Percentiles rank a stretch among this genome's conserved stretches.
These are phyloP conservation scores for Geotrichum europaeum DNA, from an alignment of 1,139 yeast species.

Conservation along the genomic window DNA sequence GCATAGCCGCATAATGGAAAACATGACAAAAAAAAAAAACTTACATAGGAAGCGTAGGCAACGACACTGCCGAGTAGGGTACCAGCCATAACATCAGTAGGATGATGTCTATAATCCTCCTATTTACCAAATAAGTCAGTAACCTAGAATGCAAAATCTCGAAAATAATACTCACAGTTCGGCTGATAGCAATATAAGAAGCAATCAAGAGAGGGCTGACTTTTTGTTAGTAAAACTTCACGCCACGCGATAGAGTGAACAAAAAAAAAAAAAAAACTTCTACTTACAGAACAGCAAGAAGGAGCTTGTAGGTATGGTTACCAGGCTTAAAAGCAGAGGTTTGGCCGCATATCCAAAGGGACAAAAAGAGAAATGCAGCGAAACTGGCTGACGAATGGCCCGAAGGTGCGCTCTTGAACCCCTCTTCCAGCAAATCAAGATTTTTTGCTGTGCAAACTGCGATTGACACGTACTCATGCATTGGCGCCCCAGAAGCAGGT, in stretches of 20 bases:
- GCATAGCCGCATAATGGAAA: neutral
- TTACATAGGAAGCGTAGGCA: constrained; percentile 44
- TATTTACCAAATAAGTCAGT: constrained; percentile 1
- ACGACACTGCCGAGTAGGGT: constrained; percentile 44
- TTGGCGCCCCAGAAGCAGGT: constrained; percentile 40
- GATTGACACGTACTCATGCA: constrained; percentile 42
- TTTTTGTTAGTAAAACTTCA: neutral
- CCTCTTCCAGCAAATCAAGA: constrained; percentile 43
- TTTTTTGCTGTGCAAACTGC: constrained; percentile 48
- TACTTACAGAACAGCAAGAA: constrained; percentile 23
- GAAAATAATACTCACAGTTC: constrained; percentile 11
- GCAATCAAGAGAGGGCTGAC: constrained; percentile 15
- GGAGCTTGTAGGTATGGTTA: constrained; percentile 29
- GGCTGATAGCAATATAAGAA: constrained; percentile 14
- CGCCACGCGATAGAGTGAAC: neutral
- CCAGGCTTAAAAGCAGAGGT: constrained; percentile 38
- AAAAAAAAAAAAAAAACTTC: neutral
- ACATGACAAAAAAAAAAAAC: neutral
- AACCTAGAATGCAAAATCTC: constrained; percentile 22
- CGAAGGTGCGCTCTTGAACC: constrained; percentile 74
- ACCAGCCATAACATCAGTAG: constrained; percentile 60
- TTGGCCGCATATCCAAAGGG: constrained; percentile 62
- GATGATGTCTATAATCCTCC: constrained; percentile 75
- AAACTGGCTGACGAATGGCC: constrained; percentile 74
- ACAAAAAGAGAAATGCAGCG: constrained; percentile 55